phyloP scores from a whole-genome alignment of 108 stramenopile genomes.

The Hondaea fermentalgiana region DNA sequence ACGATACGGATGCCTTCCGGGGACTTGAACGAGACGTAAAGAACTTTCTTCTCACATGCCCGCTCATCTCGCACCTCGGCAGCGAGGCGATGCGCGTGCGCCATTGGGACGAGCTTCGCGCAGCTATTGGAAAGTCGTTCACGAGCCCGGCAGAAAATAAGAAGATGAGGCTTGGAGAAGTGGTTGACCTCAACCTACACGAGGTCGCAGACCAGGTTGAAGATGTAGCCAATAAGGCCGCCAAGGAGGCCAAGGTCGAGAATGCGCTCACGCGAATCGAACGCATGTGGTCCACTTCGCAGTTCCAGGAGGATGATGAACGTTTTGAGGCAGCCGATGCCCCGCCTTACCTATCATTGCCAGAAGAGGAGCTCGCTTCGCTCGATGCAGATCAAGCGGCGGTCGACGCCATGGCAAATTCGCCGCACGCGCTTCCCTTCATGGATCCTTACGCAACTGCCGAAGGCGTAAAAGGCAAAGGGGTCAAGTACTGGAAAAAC shows the following conservation, averaged over 20 bases:
- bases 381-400: conserved; percentile 66
- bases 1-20: conserved; percentile 38
- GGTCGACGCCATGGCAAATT: conserved; percentile 65
- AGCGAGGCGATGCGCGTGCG: conserved; percentile 61
- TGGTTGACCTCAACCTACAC: conserved; percentile 59
- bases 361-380: conserved; percentile 66
- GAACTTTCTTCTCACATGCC: conserved; percentile 66
- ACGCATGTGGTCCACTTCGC: conserved; percentile 54
- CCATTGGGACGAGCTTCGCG: conserved; percentile 60
- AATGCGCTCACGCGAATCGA: conserved; percentile 45
- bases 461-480: neutral
- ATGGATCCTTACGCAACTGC: neutral
- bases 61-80: conserved; percentile 56
- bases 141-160: conserved; percentile 59
- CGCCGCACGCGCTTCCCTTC: conserved; percentile 38
- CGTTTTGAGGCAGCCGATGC: conserved; percentile 35
- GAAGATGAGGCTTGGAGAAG: conserved; percentile 43
- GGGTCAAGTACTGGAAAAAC: conserved; percentile 2
- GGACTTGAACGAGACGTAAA: conserved; percentile 53
- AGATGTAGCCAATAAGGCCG: conserved; percentile 66
- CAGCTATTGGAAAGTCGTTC: conserved; percentile 46
- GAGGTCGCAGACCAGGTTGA: conserved; percentile 62
- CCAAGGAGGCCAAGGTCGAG: conserved; percentile 74
- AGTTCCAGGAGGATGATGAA: conserved; percentile 53
- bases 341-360: conserved; percentile 56